These are phyloP conservation scores for Mortierella sp. DNA, from an alignment of 371 early-diverging fungal species.

Conservation along the genomic window DNA sequence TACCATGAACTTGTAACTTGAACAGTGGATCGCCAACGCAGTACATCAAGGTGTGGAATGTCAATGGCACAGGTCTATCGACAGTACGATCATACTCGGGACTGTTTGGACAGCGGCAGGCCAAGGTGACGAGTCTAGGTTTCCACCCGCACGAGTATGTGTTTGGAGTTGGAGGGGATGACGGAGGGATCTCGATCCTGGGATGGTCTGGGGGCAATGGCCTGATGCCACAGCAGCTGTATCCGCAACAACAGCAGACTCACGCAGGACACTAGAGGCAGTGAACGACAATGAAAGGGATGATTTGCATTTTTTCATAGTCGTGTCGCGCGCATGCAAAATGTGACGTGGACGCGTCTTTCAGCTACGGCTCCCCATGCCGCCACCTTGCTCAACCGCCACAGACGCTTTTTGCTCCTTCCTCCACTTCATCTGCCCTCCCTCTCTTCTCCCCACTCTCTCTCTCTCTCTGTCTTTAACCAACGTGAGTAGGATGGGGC, in stretches of 20 bases:
- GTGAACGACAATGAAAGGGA: too few species aligned
- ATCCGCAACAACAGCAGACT: not conserved
- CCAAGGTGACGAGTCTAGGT: slow-evolving; percentile 41
- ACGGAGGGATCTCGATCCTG: slow-evolving; percentile 47
- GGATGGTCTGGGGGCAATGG: slow-evolving; percentile 41
- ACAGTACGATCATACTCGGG: slow-evolving; percentile 69
- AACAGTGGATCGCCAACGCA: slow-evolving; percentile 72
- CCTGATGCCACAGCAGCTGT: slow-evolving; percentile 3
- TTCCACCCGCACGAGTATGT: slow-evolving; percentile 55
- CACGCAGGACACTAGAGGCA: too few species aligned
- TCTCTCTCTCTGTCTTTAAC: not conserved
- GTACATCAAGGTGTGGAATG: slow-evolving; percentile 73
- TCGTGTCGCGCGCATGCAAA: too few species aligned
- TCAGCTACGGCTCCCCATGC: too few species aligned
- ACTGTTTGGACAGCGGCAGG: slow-evolving; percentile 55
- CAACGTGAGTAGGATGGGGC: not conserved
- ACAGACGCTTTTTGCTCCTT: too few species aligned
- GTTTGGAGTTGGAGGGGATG: slow-evolving; percentile 51
- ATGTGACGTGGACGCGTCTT: slow-evolving; percentile 10
- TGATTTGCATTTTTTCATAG: too few species aligned
- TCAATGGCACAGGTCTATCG: slow-evolving; percentile 63
- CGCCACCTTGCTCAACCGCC: too few species aligned
- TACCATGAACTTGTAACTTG: not conserved
- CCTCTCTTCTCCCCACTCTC: not conserved
- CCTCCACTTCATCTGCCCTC: not conserved